These are phyloP conservation scores for Linum trigynum DNA, from an alignment of 345 rosid genomes.

Conservation along the genomic window DNA sequence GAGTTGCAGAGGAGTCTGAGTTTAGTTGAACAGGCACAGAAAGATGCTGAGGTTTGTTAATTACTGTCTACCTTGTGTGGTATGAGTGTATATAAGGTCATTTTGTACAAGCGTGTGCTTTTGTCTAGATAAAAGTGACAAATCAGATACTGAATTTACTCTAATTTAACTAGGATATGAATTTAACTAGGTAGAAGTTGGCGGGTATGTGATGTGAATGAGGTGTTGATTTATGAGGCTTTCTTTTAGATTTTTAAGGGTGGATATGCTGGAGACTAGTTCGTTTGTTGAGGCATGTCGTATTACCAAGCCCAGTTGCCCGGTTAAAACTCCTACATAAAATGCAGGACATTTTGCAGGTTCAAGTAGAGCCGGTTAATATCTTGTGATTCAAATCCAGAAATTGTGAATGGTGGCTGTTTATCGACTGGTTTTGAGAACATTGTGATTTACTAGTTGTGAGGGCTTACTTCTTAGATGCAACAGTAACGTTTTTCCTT, in stretches of 20 bases:
- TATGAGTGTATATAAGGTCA: not conserved
- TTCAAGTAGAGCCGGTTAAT: too few species aligned
- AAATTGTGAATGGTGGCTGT: not conserved
- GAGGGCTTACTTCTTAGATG: not conserved
- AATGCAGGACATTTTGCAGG: too few species aligned
- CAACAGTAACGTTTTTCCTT: not conserved
- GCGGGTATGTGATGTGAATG: not conserved
- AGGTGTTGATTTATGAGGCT: too few species aligned
- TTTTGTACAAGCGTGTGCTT: not conserved
- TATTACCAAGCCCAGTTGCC: too few species aligned
- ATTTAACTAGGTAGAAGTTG: not conserved
- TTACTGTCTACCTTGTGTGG: slow-evolving; percentile 7
- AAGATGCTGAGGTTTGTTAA: slow-evolving; percentile 63
- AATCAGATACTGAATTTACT: not conserved
- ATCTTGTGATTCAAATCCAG: too few species aligned
- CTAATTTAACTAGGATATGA: not conserved
- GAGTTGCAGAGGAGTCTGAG: slow-evolving; percentile 46
- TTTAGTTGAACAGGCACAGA: slow-evolving; percentile 40
- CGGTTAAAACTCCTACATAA: too few species aligned
- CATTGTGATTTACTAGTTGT: not conserved
- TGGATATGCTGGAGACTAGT: too few species aligned
- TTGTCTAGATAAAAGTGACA: not conserved
- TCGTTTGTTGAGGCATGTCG: too few species aligned
- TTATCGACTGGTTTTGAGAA: not conserved
- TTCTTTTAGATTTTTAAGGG: too few species aligned